These are phyloP conservation scores for Pyrus hybrid DNA, from an alignment of 331 rosid genomes.

Conservation along the genomic window DNA sequence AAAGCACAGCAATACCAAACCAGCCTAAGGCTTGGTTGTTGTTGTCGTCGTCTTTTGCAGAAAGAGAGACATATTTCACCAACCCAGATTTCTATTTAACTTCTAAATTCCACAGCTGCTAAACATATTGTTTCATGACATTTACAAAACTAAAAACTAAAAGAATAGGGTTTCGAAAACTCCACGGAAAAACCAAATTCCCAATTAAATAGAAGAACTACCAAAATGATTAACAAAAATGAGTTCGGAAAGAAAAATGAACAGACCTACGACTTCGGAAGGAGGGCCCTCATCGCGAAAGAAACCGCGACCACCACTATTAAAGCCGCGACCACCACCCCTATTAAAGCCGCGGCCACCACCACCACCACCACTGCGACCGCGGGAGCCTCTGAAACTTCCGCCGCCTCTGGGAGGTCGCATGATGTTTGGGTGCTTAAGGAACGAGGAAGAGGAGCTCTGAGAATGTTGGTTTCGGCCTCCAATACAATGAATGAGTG, in stretches of 20 bases:
- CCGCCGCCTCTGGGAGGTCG: constrained; percentile 85
- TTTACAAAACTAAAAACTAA: background rate
- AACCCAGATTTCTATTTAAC: background rate
- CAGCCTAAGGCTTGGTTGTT: no score
- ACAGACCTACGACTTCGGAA: constrained; percentile 76
- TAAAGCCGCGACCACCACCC: no score
- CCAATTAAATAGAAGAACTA: background rate
- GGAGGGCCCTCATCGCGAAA: constrained; percentile 98
- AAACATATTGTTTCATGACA: background rate
- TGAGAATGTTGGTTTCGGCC: background rate
- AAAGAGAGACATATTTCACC: background rate
- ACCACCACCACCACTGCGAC: constrained; percentile 22
- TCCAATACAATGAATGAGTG: background rate
- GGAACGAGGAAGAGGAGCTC: background rate
- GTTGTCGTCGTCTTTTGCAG: background rate
- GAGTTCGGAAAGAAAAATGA: background rate
- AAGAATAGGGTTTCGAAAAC: background rate
- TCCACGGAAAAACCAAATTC: background rate
- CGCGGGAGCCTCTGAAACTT: constrained; percentile 61
- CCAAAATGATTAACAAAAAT: background rate
- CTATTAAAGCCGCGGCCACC: no score
- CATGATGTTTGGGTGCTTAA: constrained; percentile 32
- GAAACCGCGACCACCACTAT: constrained; percentile 11
- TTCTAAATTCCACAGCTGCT: background rate
- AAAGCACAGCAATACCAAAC: no score